phyloP scores from a whole-genome alignment of 208 protist genomes.

The Acanthamoeba sp. region DNA sequence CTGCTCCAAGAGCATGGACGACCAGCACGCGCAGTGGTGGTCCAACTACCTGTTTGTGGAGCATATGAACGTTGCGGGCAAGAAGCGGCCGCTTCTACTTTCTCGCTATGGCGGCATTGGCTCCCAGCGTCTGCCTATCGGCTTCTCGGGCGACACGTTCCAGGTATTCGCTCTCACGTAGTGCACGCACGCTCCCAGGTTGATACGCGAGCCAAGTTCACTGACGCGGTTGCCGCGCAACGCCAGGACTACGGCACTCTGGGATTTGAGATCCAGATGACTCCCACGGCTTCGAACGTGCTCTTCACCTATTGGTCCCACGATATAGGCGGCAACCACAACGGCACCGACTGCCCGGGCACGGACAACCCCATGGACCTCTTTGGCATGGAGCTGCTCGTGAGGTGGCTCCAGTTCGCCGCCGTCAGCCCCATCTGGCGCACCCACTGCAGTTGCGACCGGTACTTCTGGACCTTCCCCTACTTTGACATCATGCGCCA shows the following conservation, averaged over 20 bases:
- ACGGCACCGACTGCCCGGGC: background rate
- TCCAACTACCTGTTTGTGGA: constrained; percentile 10
- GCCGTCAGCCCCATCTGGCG: constrained; percentile 82
- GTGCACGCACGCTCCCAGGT: too few relatives aligned
- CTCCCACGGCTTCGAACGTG: background rate
- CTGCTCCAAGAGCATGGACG: background rate
- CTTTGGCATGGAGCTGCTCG: constrained; percentile 81
- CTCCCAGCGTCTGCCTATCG: constrained; percentile 86
- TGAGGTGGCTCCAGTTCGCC: constrained; percentile 86
- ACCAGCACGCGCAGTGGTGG: background rate
- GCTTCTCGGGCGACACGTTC: constrained; percentile 85
- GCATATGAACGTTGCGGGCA: background rate
- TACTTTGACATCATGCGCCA: constrained; percentile 71
- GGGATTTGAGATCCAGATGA: background rate
- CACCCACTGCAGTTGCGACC: constrained; percentile 75
- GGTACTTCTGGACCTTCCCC: constrained; percentile 50
- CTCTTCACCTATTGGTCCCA: constrained; percentile 59
- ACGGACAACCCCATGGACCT: background rate
- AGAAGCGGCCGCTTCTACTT: constrained; percentile 11
- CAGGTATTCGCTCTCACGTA: too few relatives aligned
- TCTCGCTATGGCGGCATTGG: constrained; percentile 85
- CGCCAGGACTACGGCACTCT: constrained; percentile 75
- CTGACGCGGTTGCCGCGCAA: constrained; percentile 84
- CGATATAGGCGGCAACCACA: constrained; percentile 74
- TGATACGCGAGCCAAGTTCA: too few relatives aligned